phyloP scores from a whole-genome alignment of 1,284 basidiomycete genomes.

The Paramarasmius palmivorus region DNA sequence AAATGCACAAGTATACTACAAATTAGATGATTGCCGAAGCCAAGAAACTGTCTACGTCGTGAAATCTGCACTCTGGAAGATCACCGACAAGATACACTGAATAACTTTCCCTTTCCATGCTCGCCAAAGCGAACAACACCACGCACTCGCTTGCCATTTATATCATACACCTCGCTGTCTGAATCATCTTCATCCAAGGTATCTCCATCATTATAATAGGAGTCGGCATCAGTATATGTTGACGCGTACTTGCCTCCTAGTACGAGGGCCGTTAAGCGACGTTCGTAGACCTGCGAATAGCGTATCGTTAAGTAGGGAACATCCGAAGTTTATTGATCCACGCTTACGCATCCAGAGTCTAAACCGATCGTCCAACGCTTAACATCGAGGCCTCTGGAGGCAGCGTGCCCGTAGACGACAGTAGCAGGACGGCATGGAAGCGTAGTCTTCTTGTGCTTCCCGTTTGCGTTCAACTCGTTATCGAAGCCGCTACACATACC shows the following conservation, averaged over 20 bases:
- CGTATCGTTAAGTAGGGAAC: background rate
- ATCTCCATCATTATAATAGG: slow-evolving; percentile 11
- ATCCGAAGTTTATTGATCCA: background rate
- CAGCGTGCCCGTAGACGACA: slow-evolving; percentile 85
- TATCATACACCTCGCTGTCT: slow-evolving; percentile 24
- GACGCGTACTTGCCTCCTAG: slow-evolving; percentile 34
- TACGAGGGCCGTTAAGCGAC: slow-evolving; percentile 58
- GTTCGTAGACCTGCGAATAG: slow-evolving; percentile 44
- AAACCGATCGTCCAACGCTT: slow-evolving; percentile 80
- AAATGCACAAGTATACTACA: background rate
- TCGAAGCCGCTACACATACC: slow-evolving; percentile 59
- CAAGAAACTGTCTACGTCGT: too few species aligned
- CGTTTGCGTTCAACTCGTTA: slow-evolving; percentile 6
- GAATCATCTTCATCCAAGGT: slow-evolving; percentile 28
- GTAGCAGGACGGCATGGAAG: slow-evolving; percentile 73
- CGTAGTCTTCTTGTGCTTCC: slow-evolving; percentile 21
- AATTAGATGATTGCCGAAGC: background rate
- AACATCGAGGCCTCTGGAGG: slow-evolving; percentile 73
- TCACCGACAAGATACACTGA: slow-evolving; percentile 31
- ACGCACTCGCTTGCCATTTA: slow-evolving; percentile 14
- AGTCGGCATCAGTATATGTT: background rate
- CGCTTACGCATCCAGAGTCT: slow-evolving; percentile 78
- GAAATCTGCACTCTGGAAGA: too few species aligned
- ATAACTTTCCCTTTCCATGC: slow-evolving; percentile 30
- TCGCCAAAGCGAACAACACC: slow-evolving; percentile 27